Percentiles rank a stretch among this genome's conserved stretches.
Evolutionary conservation across 2,329 filamentous ascomycete species (phyloP).

Genomic region (Fusarium acutatum): DNA sequence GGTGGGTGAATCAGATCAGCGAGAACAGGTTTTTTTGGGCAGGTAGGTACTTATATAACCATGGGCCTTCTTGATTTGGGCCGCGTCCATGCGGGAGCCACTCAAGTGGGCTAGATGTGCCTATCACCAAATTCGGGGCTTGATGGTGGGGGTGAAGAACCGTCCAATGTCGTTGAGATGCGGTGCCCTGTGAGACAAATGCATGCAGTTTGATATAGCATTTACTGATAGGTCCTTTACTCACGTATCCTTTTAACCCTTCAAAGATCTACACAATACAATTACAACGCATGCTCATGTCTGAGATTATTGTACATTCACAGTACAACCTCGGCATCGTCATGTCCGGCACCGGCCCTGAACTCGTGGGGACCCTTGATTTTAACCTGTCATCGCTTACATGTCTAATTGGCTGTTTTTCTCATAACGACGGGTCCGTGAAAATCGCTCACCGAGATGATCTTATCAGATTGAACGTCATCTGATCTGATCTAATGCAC

Average conservation of each 20-base stretch:
- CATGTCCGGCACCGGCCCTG: conserved; percentile 12
- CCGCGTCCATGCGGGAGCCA: conserved; percentile 13
- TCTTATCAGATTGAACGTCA: conserved; percentile 30
- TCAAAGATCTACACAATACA: background rate
- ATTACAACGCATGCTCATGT: background rate
- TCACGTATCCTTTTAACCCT: background rate
- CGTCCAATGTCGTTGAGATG: background rate
- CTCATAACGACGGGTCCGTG: background rate
- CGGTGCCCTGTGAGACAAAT: background rate
- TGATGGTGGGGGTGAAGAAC: conserved; percentile 9
- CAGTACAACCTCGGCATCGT: conserved; percentile 12
- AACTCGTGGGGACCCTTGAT: conserved; percentile 28
- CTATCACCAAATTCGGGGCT: conserved; percentile 11
- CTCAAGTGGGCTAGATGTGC: conserved; percentile 27
- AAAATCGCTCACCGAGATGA: conserved; percentile 36
- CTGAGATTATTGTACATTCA: background rate
- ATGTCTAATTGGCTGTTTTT: background rate
- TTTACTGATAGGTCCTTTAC: background rate
- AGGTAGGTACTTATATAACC: conserved; percentile 24
- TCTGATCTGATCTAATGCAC: conserved; percentile 28
- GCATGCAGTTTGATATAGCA: conserved; percentile 11
- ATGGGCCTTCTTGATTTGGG: background rate
- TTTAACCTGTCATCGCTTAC: background rate
- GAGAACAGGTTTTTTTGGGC: background rate
- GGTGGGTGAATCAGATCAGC: background rate